A percentile compares a stretch with the other conserved stretches of the same genome.
Conservation (phyloP, 441 rosid species). For the Populus hybrid region DNA sequence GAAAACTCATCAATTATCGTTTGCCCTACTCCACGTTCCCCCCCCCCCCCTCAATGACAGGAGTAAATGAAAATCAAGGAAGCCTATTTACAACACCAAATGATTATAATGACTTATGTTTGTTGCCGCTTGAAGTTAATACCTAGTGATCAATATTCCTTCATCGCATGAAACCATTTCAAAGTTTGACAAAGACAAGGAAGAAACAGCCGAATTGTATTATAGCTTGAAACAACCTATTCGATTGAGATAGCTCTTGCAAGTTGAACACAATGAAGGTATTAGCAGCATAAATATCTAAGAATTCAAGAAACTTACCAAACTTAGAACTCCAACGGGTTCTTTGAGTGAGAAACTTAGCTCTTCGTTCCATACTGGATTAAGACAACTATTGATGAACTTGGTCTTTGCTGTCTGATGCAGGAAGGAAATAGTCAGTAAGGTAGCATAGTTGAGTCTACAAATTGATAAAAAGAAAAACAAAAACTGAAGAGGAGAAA, state of each 20-base stretch:
- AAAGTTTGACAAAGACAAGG: background rate
- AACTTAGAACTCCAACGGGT: constrained; percentile 53
- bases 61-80: background rate
- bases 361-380: constrained; percentile 96
- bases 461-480: background rate
- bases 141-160: background rate
- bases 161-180: background rate
- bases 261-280: background rate
- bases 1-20: background rate
- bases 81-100: background rate
- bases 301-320: constrained; percentile 40
- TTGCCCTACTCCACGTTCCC: background rate
- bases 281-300: background rate
- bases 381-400: constrained; percentile 85
- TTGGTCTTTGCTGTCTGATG: constrained; percentile 86
- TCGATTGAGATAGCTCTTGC: background rate
- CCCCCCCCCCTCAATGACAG: background rate
- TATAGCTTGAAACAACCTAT: background rate
- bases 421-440: constrained; percentile 8
- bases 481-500: background rate
- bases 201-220: background rate
- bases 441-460: background rate
- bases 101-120: background rate
- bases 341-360: constrained; percentile 69
- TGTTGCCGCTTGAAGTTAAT: background rate